Evolutionary conservation across 2,329 filamentous ascomycete species (phyloP).

Genomic region (Diaporthe ampelina): DNA sequence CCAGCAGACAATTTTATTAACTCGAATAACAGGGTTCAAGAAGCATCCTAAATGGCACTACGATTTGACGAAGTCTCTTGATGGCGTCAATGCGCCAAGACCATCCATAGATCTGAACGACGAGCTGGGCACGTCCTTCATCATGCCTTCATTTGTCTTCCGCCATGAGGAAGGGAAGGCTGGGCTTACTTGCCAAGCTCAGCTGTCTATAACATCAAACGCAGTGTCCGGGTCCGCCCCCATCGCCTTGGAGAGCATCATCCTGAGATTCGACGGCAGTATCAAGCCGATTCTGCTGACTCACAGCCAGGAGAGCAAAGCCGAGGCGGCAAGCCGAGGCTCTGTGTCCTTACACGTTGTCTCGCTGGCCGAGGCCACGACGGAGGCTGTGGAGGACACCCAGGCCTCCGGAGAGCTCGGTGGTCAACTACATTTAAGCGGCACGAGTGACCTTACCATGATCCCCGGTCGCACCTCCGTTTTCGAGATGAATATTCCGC

Average conservation of each 20-base stretch:
- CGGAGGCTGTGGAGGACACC: slow-evolving; percentile 45
- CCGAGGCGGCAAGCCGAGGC: neutral
- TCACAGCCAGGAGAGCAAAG: slow-evolving; percentile 51
- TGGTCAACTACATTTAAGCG: slow-evolving; percentile 57
- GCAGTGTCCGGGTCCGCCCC: slow-evolving; percentile 67
- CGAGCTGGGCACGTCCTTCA: slow-evolving; percentile 65
- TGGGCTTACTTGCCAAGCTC: slow-evolving; percentile 70
- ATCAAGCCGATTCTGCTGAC: slow-evolving; percentile 68
- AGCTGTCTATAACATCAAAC: slow-evolving; percentile 70
- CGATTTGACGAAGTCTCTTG: slow-evolving; percentile 69
- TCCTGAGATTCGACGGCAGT: slow-evolving; percentile 69
- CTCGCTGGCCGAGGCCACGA: slow-evolving; percentile 48
- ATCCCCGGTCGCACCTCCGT: slow-evolving; percentile 76
- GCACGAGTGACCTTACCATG: slow-evolving; percentile 75
- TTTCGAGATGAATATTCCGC: slow-evolving; percentile 78
- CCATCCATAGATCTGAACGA: slow-evolving; percentile 66
- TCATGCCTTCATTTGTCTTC: slow-evolving; percentile 58
- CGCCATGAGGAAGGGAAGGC: slow-evolving; percentile 53
- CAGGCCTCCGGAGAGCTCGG: slow-evolving; percentile 46
- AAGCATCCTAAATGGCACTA: slow-evolving; percentile 71
- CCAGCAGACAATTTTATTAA: slow-evolving; percentile 42
- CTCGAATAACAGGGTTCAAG: slow-evolving; percentile 61
- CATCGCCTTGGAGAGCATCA: slow-evolving; percentile 65
- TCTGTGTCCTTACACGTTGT: slow-evolving; percentile 48
- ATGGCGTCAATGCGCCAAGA: slow-evolving; percentile 61